Percentiles rank a stretch among this genome's conserved stretches.
These are phyloP conservation scores for Betula pendula DNA, from an alignment of 306 rosid species.

Conservation along the genomic window DNA sequence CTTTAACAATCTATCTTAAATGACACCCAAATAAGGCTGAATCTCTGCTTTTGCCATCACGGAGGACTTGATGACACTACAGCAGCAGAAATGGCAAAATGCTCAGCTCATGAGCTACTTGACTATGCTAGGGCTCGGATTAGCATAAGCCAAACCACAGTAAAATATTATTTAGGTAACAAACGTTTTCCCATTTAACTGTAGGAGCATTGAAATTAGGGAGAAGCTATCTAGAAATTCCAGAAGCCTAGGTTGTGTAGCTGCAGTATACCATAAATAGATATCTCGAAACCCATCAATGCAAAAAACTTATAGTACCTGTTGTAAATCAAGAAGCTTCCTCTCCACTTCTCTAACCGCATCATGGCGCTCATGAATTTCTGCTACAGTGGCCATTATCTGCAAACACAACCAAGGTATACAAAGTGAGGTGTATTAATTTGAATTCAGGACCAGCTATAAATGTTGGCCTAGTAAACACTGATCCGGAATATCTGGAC, in stretches of 20 bases:
- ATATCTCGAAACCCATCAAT: constrained; percentile 6
- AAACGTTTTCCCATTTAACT: background rate
- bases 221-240: background rate
- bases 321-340: constrained; percentile 88
- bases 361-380: constrained; percentile 93
- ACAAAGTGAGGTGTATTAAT: constrained; percentile 9
- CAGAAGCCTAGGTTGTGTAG: background rate
- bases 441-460: too few species aligned
- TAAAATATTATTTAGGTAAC: background rate
- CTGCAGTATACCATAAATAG: background rate
- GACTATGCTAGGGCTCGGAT: background rate
- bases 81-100: background rate
- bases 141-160: background rate
- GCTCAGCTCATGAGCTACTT: background rate
- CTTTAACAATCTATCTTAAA: background rate
- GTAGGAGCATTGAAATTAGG: background rate
- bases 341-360: constrained; percentile 90
- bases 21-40: background rate
- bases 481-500: background rate
- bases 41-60: background rate
- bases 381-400: constrained; percentile 89
- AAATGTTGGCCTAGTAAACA: constrained; percentile 4
- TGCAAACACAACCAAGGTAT: constrained; percentile 37
- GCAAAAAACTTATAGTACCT: constrained; percentile 46
- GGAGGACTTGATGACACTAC: background rate